These are phyloP conservation scores for Zasmidium angulare DNA, from an alignment of 2,329 filamentous ascomycete species.

Conservation along the genomic window DNA sequence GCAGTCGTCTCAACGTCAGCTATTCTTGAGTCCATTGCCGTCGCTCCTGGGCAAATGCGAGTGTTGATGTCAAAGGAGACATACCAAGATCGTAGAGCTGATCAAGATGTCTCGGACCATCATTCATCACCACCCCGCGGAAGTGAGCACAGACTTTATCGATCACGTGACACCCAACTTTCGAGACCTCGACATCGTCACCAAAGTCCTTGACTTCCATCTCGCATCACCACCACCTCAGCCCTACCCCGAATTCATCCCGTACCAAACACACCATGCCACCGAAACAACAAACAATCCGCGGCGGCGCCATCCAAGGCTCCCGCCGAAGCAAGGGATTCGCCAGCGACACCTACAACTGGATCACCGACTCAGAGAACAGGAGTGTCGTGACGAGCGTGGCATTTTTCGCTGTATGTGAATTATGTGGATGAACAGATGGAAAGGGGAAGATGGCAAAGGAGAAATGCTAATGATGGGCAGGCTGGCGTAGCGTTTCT, in stretches of 20 bases:
- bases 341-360: conserved; percentile 40
- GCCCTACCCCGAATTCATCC: conserved; percentile 8
- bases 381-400: conserved; percentile 49
- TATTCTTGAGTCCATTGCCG: too few relatives aligned
- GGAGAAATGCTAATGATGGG: conserved; percentile 7
- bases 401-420: conserved; percentile 52
- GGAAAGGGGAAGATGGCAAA: neutral
- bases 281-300: conserved; percentile 24
- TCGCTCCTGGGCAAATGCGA: too few relatives aligned
- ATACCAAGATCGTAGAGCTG: too few relatives aligned
- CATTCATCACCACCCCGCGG: neutral
- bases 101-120: too few relatives aligned
- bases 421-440: neutral
- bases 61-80: too few relatives aligned
- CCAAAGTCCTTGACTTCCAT: too few relatives aligned
- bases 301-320: conserved; percentile 31
- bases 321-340: conserved; percentile 32
- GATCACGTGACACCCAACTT: neutral
- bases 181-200: neutral
- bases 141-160: neutral
- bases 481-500: conserved; percentile 54
- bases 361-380: conserved; percentile 50
- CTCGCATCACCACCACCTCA: neutral
- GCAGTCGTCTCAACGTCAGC: too few relatives aligned
- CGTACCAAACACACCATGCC: conserved; percentile 24